A percentile compares a stretch with the other conserved stretches of the same genome.
phyloP scores from a whole-genome alignment of 2,329 filamentous ascomycete genomes.

The Chalaropsis thielavioides region DNA sequence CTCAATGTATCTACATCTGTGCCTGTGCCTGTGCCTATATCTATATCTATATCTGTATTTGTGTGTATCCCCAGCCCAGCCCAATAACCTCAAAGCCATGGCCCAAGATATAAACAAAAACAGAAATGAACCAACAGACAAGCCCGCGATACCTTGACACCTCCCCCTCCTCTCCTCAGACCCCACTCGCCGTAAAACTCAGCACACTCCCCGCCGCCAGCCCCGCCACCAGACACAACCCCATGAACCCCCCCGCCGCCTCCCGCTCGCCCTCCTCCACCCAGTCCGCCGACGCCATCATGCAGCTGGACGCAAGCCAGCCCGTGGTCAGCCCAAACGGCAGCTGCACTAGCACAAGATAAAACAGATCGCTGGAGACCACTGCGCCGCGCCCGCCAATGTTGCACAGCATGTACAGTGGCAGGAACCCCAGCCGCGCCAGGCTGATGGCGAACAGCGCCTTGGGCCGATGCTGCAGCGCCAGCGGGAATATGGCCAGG shows the following conservation, averaged over 20 bases:
- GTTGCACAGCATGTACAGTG: conserved; percentile 83
- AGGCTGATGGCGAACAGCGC: conserved; percentile 54
- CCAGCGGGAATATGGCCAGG: conserved; percentile 43
- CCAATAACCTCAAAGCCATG: no score
- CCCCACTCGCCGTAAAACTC: conserved; percentile 59
- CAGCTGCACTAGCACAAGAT: conserved; percentile 68
- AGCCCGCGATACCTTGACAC: not conserved
- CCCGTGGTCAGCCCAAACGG: conserved; percentile 76
- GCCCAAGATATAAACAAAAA: no score
- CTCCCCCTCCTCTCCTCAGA: conserved; percentile 23
- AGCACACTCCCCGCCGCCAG: conserved; percentile 73
- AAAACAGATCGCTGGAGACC: conserved; percentile 73
- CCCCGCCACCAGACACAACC: conserved; percentile 71
- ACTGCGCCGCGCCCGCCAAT: conserved; percentile 59
- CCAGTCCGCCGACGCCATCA: conserved; percentile 78
- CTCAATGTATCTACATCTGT: no score
- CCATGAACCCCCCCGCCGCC: conserved; percentile 89
- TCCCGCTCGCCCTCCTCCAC: conserved; percentile 73
- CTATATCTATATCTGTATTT: not conserved
- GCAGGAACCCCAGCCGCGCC: conserved; percentile 55
- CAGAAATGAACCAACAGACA: not conserved
- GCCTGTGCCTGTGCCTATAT: no score
- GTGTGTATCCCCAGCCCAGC: no score
- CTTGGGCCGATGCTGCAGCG: conserved; percentile 46
- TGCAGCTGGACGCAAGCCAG: conserved; percentile 71